Percentiles rank a stretch among this genome's conserved stretches.
Evolutionary conservation across 192 early-diverging fungal genomes (phyloP).

Genomic region (Podila epicladia): DNA sequence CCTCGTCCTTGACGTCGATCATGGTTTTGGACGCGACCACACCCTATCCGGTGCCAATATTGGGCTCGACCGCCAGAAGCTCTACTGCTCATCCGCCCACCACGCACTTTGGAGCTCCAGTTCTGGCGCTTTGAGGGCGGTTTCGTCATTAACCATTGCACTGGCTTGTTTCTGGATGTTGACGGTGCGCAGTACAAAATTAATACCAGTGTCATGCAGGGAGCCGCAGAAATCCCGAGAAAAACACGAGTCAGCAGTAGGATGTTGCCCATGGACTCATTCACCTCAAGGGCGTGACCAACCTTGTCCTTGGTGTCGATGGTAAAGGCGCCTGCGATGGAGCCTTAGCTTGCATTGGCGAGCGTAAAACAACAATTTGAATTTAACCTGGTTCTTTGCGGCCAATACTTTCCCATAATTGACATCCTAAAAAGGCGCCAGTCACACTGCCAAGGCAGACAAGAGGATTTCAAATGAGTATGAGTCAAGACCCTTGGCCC

Average conservation of each 20-base stretch:
- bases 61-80: conserved; percentile 48
- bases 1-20: conserved; percentile 50
- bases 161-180: conserved; percentile 48
- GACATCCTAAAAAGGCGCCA: conserved; percentile 4
- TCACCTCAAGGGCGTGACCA: conserved; percentile 32
- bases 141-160: conserved; percentile 50
- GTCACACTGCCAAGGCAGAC: neutral
- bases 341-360: conserved; percentile 34
- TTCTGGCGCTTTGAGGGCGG: conserved; percentile 52
- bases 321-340: conserved; percentile 41
- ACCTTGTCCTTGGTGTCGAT: conserved; percentile 37
- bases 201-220: conserved; percentile 30
- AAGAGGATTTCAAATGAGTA: conserved; percentile 32
- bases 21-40: conserved; percentile 34
- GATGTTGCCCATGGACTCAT: conserved; percentile 37
- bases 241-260: conserved; percentile 38
- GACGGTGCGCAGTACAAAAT: conserved; percentile 39
- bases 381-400: neutral
- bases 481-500: conserved; percentile 27
- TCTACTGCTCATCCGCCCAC: conserved; percentile 26
- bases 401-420: conserved; percentile 9
- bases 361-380: conserved; percentile 29
- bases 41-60: conserved; percentile 42
- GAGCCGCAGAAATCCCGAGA: conserved; percentile 35
- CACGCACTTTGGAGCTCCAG: conserved; percentile 45